These are phyloP conservation scores for Prunus campanulata DNA, from an alignment of 306 rosid species.

Conservation along the genomic window DNA sequence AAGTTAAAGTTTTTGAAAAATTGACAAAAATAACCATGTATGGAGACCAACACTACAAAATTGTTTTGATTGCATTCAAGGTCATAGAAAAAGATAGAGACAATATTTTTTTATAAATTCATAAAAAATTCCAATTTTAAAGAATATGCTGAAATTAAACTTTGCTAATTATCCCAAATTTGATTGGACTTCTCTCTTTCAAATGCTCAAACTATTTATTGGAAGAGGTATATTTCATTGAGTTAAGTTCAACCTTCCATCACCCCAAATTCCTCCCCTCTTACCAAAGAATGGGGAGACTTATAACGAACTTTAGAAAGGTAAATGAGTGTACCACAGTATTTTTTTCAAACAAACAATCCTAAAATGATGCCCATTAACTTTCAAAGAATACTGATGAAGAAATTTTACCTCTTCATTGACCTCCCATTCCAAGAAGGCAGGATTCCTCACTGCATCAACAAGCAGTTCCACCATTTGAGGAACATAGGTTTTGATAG, in stretches of 20 bases:
- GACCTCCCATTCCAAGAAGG: slow-evolving; percentile 94
- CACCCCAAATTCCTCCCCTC: neutral
- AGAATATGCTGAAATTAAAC: neutral
- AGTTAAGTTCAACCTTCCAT: neutral
- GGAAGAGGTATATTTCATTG: neutral
- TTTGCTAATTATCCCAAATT: neutral
- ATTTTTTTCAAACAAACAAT: neutral
- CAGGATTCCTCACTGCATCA: slow-evolving; percentile 87
- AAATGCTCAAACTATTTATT: neutral
- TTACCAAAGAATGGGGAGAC: neutral
- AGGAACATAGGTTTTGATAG: slow-evolving; percentile 81
- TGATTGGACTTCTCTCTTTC: neutral
- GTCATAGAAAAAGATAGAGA: neutral
- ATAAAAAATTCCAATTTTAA: neutral
- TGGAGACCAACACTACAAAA: slow-evolving; percentile 6
- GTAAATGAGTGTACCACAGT: neutral
- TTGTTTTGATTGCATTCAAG: neutral
- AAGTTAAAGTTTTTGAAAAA: neutral
- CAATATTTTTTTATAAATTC: neutral
- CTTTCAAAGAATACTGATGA: slow-evolving; percentile 1
- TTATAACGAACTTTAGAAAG: neutral
- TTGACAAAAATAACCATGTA: slow-evolving; percentile 4
- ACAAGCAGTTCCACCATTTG: slow-evolving; percentile 92
- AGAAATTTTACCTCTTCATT: slow-evolving; percentile 75
- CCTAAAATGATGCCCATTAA: slow-evolving; percentile 2